These are phyloP conservation scores for Plicaturopsis crispa DNA, from an alignment of 768 basidiomycete genomes.

Conservation along the genomic window DNA sequence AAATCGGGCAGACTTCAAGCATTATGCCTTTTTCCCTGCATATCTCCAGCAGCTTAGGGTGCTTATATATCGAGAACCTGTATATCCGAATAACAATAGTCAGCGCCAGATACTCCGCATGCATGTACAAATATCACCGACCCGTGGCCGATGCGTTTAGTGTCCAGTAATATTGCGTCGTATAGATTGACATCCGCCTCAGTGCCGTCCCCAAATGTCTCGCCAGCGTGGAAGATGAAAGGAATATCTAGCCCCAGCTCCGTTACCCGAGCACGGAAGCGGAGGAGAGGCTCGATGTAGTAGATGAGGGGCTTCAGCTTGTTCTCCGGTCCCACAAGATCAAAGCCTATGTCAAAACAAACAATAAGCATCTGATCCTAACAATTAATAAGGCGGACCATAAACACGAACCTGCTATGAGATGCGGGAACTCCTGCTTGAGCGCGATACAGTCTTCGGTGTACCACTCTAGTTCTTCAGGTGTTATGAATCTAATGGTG, in stretches of 20 bases:
- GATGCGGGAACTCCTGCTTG: constrained; percentile 67
- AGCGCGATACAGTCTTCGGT: constrained; percentile 68
- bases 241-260: constrained; percentile 59
- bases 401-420: constrained; percentile 46
- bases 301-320: constrained; percentile 47
- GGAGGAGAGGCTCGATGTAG: constrained; percentile 53
- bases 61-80: constrained; percentile 71
- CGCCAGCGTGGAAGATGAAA: constrained; percentile 76
- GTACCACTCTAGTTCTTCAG: constrained; percentile 55
- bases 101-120: neutral
- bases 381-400: neutral
- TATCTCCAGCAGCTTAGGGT: constrained; percentile 62
- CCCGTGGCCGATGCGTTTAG: constrained; percentile 81
- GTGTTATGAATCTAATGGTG: constrained; percentile 46
- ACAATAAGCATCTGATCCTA: constrained; percentile 1
- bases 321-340: constrained; percentile 76
- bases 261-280: constrained; percentile 49
- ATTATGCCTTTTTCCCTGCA: constrained; percentile 59
- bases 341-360: constrained; percentile 46
- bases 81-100: neutral
- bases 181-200: constrained; percentile 66
- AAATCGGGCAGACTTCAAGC: constrained; percentile 75
- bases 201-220: constrained; percentile 73
- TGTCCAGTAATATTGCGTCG: constrained; percentile 72
- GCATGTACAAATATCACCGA: constrained; percentile 15